A percentile compares a stretch with the other conserved stretches of the same genome.
These are phyloP conservation scores for Neofusicoccum cordaticola DNA, from an alignment of 2,329 filamentous ascomycete species.

Conservation along the genomic window DNA sequence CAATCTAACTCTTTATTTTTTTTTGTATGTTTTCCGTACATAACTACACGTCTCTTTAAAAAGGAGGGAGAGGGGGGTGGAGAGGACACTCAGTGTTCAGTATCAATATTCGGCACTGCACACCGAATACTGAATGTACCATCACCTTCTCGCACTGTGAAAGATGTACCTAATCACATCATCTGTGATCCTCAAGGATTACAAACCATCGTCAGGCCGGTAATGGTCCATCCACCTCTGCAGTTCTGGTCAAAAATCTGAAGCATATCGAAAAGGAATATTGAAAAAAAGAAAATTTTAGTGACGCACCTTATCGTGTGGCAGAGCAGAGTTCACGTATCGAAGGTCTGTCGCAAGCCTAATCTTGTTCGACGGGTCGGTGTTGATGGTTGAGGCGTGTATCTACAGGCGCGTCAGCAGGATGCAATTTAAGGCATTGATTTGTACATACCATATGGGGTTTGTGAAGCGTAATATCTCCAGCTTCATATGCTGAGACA, in stretches of 20 bases:
- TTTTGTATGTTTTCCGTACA: too few relatives aligned
- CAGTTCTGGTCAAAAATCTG: neutral
- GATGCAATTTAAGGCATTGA: too few relatives aligned
- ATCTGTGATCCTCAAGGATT: too few relatives aligned
- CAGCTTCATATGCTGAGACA: conserved; percentile 54
- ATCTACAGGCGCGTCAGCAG: conserved; percentile 40
- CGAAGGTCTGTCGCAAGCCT: conserved; percentile 56
- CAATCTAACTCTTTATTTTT: too few relatives aligned
- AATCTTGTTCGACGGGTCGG: conserved; percentile 51
- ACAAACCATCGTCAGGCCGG: neutral
- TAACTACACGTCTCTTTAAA: too few relatives aligned
- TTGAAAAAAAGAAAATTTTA: too few relatives aligned
- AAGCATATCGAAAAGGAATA: neutral
- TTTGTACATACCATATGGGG: conserved; percentile 26
- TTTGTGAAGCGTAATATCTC: conserved; percentile 46
- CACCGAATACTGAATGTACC: too few relatives aligned
- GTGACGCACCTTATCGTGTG: conserved; percentile 43
- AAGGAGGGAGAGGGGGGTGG: too few relatives aligned
- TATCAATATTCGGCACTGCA: too few relatives aligned
- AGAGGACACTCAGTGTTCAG: too few relatives aligned
- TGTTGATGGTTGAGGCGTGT: conserved; percentile 57
- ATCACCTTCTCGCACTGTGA: too few relatives aligned
- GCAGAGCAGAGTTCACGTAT: conserved; percentile 52
- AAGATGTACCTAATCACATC: too few relatives aligned
- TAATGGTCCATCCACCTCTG: conserved; percentile 6